Evolutionary conservation across 2,329 filamentous ascomycete genomes (phyloP), one percentile per base, ranked within the genome.

Genomic region (Colletotrichum abscissum): DNA sequence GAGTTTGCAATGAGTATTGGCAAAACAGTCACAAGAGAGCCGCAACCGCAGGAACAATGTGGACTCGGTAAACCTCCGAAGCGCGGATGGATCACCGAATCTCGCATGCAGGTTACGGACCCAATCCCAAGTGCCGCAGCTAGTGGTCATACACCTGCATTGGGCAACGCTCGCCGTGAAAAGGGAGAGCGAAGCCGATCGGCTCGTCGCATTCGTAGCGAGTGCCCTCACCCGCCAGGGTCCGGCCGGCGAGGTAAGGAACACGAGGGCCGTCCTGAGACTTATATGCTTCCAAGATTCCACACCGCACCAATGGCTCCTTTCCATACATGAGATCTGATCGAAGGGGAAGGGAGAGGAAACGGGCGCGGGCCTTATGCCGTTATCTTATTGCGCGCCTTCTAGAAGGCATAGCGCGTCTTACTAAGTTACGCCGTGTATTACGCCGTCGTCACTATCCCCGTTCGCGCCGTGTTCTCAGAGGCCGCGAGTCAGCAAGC

Each of bases 61-160:
- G 66, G 70, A 69, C 46, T 73, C 70, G 70, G 67, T 22, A 54
- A 70, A 65, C 60, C 26, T 66, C 70, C 70, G 70, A 70, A 49
- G 22, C 38, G 67, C 70, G 70, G 70, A 62, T 70, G 67, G 67
- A 65, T 65, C 58, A 46, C 67, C 70, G 70, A 65, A 65, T 60
- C 55, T 65, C 67, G 67, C 42, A 64, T 69, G 58, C 54, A 63
- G 59, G 35, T 28, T 38, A 42, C 56, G 22, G 42, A 63, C 28
- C 56, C 67, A 62, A 46, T 70, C 55, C 55, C 35, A 65, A 65
- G 59, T 60, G 55, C 60, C 55, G 67, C 60, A 46, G 55, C 54
- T 70, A 58, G 46, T 24, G 22, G 59, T 30, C 16, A 55, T 8
- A 24, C 35, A 19, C 30, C 49, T 28, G 9, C 55, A 65, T 38